Conservation (phyloP, 2,329 filamentous ascomycete genomes). For the Aureobasidium pullulans region DNA sequence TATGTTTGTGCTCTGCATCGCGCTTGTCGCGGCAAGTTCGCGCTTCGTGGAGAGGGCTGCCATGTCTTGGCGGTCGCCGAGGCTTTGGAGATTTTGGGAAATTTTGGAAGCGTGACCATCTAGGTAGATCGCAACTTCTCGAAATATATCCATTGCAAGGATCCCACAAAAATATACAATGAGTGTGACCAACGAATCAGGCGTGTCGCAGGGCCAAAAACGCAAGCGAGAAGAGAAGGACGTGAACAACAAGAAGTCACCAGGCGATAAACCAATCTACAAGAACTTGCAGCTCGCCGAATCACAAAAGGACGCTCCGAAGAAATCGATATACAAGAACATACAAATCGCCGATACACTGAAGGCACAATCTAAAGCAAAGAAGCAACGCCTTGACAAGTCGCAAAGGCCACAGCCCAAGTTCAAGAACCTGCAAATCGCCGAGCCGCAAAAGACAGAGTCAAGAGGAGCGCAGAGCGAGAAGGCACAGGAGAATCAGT, state of each 20-base stretch:
- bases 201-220: conserved; percentile 11
- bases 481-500: background rate
- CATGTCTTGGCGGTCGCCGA: conserved; percentile 1
- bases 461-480: background rate
- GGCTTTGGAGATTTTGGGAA: background rate
- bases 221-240: conserved; percentile 12
- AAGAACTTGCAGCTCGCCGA: conserved; percentile 7
- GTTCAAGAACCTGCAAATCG: conserved; percentile 11
- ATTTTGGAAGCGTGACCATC: background rate
- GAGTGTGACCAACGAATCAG: background rate
- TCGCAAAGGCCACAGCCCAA: background rate
- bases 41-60: background rate
- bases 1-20: background rate
- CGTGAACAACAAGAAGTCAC: background rate
- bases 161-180: background rate
- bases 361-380: background rate
- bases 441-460: background rate
- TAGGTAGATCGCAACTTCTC: background rate
- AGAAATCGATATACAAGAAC: conserved; percentile 11
- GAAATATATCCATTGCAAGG: background rate
- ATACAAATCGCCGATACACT: background rate
- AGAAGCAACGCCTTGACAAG: background rate
- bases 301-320: background rate
- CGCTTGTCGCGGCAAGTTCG: too few relatives aligned
- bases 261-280: background rate